Conservation (phyloP, 1,284 basidiomycete species). For the Fomitopsis palustris region DNA sequence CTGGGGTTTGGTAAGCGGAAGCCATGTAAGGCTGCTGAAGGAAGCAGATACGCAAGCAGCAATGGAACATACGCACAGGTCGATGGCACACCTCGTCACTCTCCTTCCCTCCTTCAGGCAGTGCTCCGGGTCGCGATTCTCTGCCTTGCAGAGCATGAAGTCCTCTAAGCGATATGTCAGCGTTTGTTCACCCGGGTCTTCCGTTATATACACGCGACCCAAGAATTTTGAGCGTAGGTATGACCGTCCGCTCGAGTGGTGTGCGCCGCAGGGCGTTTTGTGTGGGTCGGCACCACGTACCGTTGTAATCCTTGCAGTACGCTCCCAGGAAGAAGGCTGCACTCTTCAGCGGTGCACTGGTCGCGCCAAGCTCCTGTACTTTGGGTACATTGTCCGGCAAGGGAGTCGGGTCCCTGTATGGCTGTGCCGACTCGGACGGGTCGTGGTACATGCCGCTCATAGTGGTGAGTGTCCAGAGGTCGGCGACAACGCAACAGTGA, state of each 20-base stretch:
- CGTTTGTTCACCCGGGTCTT: not conserved
- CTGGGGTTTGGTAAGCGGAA: slow-evolving; percentile 37
- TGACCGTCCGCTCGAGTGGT: no score
- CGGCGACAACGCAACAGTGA: slow-evolving; percentile 5
- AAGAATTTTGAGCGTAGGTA: no score
- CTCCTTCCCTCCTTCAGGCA: slow-evolving; percentile 95
- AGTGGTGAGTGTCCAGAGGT: slow-evolving; percentile 21
- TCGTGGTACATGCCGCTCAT: slow-evolving; percentile 50
- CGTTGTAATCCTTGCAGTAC: slow-evolving; percentile 95
- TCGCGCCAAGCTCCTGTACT: slow-evolving; percentile 88
- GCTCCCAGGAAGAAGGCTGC: slow-evolving; percentile 97
- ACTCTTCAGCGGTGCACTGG: slow-evolving; percentile 93
- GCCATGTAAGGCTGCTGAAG: not conserved
- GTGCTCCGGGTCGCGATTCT: slow-evolving; percentile 86
- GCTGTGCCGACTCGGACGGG: slow-evolving; percentile 36
- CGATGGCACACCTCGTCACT: slow-evolving; percentile 93
- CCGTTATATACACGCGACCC: not conserved
- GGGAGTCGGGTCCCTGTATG: slow-evolving; percentile 70
- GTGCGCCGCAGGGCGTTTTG: no score
- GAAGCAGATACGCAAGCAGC: not conserved
- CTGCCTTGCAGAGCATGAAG: slow-evolving; percentile 98
- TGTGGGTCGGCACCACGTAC: slow-evolving; percentile 44
- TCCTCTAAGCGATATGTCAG: slow-evolving; percentile 63
- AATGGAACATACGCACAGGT: slow-evolving; percentile 66
- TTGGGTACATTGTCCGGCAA: slow-evolving; percentile 74